Conservation (phyloP, 2,329 filamentous ascomycete species). For the Aspergillus brunneoviolaceus region DNA sequence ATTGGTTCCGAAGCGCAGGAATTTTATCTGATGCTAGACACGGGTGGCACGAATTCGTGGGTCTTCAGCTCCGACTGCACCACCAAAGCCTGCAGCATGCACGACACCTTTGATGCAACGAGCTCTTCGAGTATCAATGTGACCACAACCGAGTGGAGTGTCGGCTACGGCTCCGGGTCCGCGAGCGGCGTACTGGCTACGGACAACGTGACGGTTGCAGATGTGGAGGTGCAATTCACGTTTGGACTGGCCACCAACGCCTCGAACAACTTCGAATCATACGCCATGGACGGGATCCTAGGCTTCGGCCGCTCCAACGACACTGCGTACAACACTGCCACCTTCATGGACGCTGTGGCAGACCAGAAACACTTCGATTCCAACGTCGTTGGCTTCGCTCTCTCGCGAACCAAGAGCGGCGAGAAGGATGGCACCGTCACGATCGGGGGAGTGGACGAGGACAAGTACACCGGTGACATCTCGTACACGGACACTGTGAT, state of each 20-base stretch:
- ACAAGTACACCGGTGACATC: slow-evolving; percentile 67
- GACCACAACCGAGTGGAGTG: slow-evolving; percentile 57
- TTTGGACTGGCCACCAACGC: slow-evolving; percentile 73
- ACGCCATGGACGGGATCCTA: slow-evolving; percentile 85
- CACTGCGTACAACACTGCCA: slow-evolving; percentile 53
- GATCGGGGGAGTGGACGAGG: slow-evolving; percentile 68
- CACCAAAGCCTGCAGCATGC: slow-evolving; percentile 64
- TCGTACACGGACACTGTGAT: slow-evolving; percentile 59
- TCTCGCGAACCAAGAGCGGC: slow-evolving; percentile 58
- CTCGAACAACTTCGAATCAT: slow-evolving; percentile 71
- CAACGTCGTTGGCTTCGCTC: slow-evolving; percentile 69
- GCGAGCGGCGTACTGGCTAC: slow-evolving; percentile 66
- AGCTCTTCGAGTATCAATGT: slow-evolving; percentile 65
- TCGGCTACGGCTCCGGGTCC: slow-evolving; percentile 75
- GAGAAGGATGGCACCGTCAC: slow-evolving; percentile 77
- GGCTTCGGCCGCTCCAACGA: slow-evolving; percentile 68
- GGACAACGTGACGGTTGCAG: slow-evolving; percentile 68
- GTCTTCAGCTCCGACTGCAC: slow-evolving; percentile 72
- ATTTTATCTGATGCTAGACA: slow-evolving; percentile 57
- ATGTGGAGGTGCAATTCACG: slow-evolving; percentile 61
- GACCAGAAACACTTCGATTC: slow-evolving; percentile 57
- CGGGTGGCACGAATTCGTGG: slow-evolving; percentile 69
- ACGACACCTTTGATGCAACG: slow-evolving; percentile 66
- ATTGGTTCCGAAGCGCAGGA: slow-evolving; percentile 52
- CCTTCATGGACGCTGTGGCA: slow-evolving; percentile 65